A percentile compares a stretch with the other conserved stretches of the same genome.
Conservation (phyloP, 2,329 filamentous ascomycete genomes). For the Berkeleyomyces basicola region DNA sequence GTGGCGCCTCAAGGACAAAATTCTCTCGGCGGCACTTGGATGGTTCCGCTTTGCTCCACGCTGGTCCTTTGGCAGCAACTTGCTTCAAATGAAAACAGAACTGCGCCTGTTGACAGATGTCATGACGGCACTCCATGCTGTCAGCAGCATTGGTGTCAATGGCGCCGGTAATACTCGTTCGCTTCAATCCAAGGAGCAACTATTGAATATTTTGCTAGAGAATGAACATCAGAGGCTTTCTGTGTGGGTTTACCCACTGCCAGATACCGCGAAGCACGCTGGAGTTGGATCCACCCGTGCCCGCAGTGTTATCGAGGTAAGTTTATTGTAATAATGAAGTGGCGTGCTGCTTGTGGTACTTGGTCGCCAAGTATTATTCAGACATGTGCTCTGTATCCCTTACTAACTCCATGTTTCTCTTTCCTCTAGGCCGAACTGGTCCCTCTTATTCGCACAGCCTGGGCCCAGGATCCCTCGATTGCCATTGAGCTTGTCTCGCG, state of each 20-base stretch:
- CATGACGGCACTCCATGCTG: conserved; percentile 44
- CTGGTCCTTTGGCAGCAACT: conserved; percentile 94
- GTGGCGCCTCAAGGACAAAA: conserved; percentile 76
- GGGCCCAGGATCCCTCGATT: conserved; percentile 68
- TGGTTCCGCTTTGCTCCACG: conserved; percentile 77
- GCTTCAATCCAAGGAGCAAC: conserved; percentile 60
- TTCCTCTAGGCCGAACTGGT: conserved; percentile 33
- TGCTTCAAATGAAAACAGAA: conserved; percentile 86
- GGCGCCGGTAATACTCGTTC: conserved; percentile 41
- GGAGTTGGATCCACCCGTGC: conserved; percentile 8
- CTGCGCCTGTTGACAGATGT: conserved; percentile 67
- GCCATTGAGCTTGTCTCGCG: conserved; percentile 72
- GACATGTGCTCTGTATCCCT: neutral
- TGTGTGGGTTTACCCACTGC: conserved; percentile 80
- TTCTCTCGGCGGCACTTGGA: conserved; percentile 66
- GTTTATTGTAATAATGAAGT: neutral
- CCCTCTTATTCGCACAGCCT: conserved; percentile 62
- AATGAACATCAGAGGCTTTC: conserved; percentile 69
- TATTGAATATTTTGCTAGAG: conserved; percentile 65
- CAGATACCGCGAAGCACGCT: conserved; percentile 27
- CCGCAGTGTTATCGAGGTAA: conserved; percentile 18
- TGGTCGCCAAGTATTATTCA: neutral
- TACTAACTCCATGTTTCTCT: neutral
- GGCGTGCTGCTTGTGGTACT: neutral
- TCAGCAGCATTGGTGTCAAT: conserved; percentile 42